These are phyloP conservation scores for Vigna unguiculata DNA, from an alignment of 306 rosid genomes.

Conservation along the genomic window DNA sequence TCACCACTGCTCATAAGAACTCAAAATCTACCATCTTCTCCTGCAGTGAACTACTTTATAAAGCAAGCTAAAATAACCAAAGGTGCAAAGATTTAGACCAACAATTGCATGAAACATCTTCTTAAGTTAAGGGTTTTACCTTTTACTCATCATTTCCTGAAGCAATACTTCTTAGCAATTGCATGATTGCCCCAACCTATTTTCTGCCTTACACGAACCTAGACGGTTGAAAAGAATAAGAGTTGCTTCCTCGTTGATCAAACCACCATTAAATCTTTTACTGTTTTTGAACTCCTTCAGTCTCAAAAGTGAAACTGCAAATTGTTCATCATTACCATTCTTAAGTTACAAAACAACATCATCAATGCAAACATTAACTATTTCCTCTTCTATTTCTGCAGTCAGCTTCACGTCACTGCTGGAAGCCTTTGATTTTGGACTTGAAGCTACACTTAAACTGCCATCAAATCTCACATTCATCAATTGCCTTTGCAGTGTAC, in stretches of 20 bases:
- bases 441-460: constrained; percentile 58
- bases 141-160: constrained; percentile 56
- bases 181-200: constrained; percentile 60
- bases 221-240: constrained; percentile 72
- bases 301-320: constrained; percentile 60
- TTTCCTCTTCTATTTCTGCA: constrained; percentile 67
- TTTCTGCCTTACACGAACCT: constrained; percentile 57
- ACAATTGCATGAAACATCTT: neutral
- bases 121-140: constrained; percentile 55
- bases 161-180: constrained; percentile 63
- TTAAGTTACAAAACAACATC: constrained; percentile 72
- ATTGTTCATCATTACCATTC: constrained; percentile 75
- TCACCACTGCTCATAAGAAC: constrained; percentile 71
- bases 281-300: constrained; percentile 59
- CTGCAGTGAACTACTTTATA: constrained; percentile 60
- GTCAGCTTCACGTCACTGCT: constrained; percentile 50
- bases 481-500: constrained; percentile 62
- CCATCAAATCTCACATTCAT: constrained; percentile 60
- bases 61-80: constrained; percentile 42
- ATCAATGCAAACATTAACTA: constrained; percentile 46
- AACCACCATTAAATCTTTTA: constrained; percentile 51
- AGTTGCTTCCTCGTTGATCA: constrained; percentile 66
- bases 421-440: constrained; percentile 53
- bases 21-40: constrained; percentile 75
- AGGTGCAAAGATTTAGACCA: constrained; percentile 15